Base-by-base conservation (phyloP, 2,329 filamentous ascomycete species). In the Pyrenophora tritici-repentis region DNA sequence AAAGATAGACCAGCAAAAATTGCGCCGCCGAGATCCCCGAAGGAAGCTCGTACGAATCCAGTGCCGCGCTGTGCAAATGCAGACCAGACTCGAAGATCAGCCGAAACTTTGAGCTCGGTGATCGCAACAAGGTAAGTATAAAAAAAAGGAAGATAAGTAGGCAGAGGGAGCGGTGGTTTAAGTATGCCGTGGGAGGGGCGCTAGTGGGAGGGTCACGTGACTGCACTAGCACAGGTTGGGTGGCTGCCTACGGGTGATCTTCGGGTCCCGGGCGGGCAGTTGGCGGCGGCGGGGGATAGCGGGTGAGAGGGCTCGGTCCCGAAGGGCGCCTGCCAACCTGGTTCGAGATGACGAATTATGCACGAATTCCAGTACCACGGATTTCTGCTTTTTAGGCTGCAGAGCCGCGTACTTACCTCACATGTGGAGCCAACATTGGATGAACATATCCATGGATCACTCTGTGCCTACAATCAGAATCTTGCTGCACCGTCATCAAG, bases 51-150 rank as follows among this genome's bases (percentile, higher is more conserved):
- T 62, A 60, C 55, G 53, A 52, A 41, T 55, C 62, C 68, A 55
- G 55, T 64, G 58, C 70, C 68, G 59, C 69, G 69, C 57, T 71
- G 70, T 73, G 69, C 70, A 68, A 68, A 72, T 73, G 69, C 62
- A 72, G 67, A 62, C 60, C 54, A 63, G 60, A 56, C 60, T 53
- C 46, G 53, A 59, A 63, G 66, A 65, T 53, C 51, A 55, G 59
- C 62, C 58, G 49, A 54, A 63, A 61, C 59, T 61, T 58, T 72
- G 69, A 71, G 56, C 69, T 56, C 50, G 54, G 61, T 51, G 50
- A 56, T 65, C 64, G 57, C 64, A 63, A 70, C 61, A 71, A 72
- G 69, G 68, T 71, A 63, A 64, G 59, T 62, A 62, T 62, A 51
- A 34, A 38, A 26, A 26, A 16, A 18, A 10, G 26, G 18, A 20